These are phyloP conservation scores for Yarrowia deformans DNA, from an alignment of 805 yeast species.

Conservation along the genomic window DNA sequence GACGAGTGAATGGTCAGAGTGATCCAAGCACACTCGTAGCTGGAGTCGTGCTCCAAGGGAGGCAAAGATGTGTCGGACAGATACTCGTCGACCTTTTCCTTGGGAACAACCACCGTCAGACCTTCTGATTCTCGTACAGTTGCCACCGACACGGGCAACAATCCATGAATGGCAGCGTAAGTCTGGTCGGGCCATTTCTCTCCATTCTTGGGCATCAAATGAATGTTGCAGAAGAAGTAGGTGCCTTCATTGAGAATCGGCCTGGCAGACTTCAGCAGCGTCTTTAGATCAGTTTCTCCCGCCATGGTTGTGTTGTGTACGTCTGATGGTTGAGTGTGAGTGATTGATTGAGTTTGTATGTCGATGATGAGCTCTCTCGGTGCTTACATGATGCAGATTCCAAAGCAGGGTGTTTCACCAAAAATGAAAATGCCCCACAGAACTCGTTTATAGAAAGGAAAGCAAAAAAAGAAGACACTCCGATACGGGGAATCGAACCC, in stretches of 20 bases:
- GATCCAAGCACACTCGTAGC: conserved; percentile 30
- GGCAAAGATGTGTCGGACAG: conserved; percentile 7
- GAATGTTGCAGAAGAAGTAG: conserved; percentile 29
- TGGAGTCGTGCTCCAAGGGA: conserved; percentile 13
- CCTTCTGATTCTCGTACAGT: conserved; percentile 7
- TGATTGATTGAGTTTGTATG: conserved; percentile 3
- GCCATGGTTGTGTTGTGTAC: background rate
- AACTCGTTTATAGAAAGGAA: background rate
- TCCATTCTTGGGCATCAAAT: conserved; percentile 3
- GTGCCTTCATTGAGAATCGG: conserved; percentile 31
- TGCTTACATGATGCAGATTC: too few species aligned
- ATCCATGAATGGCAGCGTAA: conserved; percentile 17
- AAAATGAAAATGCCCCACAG: background rate
- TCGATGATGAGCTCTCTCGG: background rate
- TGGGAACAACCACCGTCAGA: conserved; percentile 24
- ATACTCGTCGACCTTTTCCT: conserved; percentile 19
- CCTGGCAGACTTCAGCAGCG: conserved; percentile 18
- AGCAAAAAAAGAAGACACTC: background rate
- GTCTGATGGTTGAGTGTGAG: background rate
- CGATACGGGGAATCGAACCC: conserved; percentile 39
- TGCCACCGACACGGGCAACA: conserved; percentile 11
- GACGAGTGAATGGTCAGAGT: conserved; percentile 29
- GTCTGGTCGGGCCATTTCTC: conserved; percentile 25
- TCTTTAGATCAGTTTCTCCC: conserved; percentile 12
- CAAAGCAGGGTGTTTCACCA: background rate